phyloP scores from a whole-genome alignment of 768 basidiomycete species.

The Boletellus ananas region DNA sequence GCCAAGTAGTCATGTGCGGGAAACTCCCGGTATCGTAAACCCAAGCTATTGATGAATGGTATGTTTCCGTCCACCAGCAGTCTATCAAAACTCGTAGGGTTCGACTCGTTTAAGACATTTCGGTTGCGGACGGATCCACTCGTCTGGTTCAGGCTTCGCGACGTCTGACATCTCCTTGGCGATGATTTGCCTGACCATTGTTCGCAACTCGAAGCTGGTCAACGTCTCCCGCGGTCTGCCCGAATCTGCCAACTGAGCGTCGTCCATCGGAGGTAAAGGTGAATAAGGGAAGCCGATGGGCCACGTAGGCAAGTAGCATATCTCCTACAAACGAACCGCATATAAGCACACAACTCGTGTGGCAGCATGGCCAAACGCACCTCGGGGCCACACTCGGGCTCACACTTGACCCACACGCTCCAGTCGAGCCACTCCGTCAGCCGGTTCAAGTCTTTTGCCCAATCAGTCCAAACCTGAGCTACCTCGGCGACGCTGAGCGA shows the following conservation, averaged over 20 bases:
- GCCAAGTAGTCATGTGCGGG: too few relatives aligned
- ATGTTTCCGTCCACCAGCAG: too few relatives aligned
- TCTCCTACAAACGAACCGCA: not conserved
- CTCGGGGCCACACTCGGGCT: conserved; percentile 42
- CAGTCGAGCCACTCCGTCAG: conserved; percentile 51
- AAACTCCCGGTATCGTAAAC: too few relatives aligned
- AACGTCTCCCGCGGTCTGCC: not conserved
- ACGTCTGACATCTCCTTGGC: not conserved
- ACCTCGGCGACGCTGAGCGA: not conserved
- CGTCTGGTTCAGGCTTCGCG: not conserved
- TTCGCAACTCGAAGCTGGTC: not conserved
- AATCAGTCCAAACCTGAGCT: conserved; percentile 20
- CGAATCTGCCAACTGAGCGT: not conserved
- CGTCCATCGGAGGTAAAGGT: not conserved
- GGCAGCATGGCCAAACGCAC: conserved; percentile 26
- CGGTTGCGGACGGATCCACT: not conserved
- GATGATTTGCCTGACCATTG: not conserved
- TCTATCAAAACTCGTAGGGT: not conserved
- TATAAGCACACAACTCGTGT: too few relatives aligned
- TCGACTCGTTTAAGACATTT: not conserved
- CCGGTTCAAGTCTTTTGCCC: conserved; percentile 31
- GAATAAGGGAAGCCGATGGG: not conserved
- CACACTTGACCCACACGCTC: conserved; percentile 46
- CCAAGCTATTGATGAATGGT: too few relatives aligned
- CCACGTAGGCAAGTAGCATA: not conserved